Base-by-base conservation (phyloP, 169 alveolate genomes). In the Blepharisma undulans region DNA sequence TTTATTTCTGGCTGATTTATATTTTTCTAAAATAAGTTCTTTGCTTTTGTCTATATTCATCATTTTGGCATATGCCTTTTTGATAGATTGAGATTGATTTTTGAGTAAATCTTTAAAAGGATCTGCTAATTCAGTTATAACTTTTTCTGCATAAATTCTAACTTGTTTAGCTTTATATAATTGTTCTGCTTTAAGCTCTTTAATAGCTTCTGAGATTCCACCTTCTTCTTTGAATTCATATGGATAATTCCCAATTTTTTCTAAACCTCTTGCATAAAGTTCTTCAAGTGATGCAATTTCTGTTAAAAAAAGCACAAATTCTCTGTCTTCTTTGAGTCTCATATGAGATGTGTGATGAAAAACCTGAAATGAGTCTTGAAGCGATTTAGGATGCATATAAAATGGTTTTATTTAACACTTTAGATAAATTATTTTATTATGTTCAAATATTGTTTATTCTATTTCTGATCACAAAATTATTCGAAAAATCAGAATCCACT, bases 281-380 rank as follows among this genome's bases (percentile, higher is more conserved):
- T 86, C 91, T 25, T 86, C 91, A 34, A 30, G 7, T 10, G 12
- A n/a, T 16, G 29, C 91, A 66, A 84, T n/a, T 29, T 22, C 84
- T 33, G 71, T 61, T n/a, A 86, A n/a, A 0, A 86, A 18, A n/a
- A 25, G 25, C 7, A 72, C n/a, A 4, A 86, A 27, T n/a, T 86
- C 91, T 22, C 29, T 29, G 27, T 21, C 34, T 66, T 34, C 48
- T 59, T 71, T 60, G n/a, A n/a, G 25, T 21, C 82, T 48, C 66
- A 48, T 48, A 48, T 48, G 66, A 48, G 66, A 48, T 48, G 66
- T 48, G 66, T 48, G 66, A 48, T 48, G 66, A 48, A 48, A 48
- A 48, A 48, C 66, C 10, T 48, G 66, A 48, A 48, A 48, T 10
- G 66, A 48, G 21, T 48, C 66, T 48, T 48, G 66, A 48, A 48